phyloP scores from a whole-genome alignment of 345 rosid species.

The Cochlearia excelsa region DNA sequence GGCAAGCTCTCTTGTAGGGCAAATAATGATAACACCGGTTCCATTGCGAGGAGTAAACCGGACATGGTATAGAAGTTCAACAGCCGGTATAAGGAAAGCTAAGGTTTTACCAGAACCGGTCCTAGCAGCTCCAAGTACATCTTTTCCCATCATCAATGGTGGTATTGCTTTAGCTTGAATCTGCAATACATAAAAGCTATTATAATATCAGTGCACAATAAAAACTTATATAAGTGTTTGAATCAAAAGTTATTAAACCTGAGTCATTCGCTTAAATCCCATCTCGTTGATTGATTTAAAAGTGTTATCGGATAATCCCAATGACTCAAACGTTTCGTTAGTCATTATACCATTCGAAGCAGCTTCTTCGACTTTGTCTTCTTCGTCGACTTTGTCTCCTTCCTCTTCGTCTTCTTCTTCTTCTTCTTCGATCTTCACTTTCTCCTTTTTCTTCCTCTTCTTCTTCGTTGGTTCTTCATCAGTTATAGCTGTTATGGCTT shows the following conservation, averaged over 20 bases:
- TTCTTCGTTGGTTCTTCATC: conserved; percentile 33
- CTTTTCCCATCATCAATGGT: conserved; percentile 72
- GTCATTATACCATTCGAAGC: conserved; percentile 73
- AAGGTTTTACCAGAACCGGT: conserved; percentile 97
- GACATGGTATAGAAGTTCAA: conserved; percentile 66
- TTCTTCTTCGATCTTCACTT: conserved; percentile 16
- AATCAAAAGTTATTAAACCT: conserved; percentile 40
- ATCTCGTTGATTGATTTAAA: conserved; percentile 64
- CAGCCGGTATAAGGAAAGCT: conserved; percentile 87
- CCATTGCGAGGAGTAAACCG: conserved; percentile 79
- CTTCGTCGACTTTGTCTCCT: conserved; percentile 22
- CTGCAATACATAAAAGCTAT: conserved; percentile 33
- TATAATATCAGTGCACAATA: too few species aligned
- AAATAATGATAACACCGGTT: conserved; percentile 76
- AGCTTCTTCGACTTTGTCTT: conserved; percentile 24
- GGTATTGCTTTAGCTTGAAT: conserved; percentile 91
- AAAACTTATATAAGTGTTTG: too few species aligned
- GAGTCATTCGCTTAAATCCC: conserved; percentile 75
- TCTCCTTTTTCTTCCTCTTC: conserved; percentile 25
- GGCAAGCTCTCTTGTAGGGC: conserved; percentile 97
- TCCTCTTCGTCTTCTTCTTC: conserved; percentile 17
- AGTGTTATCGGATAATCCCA: conserved; percentile 68
- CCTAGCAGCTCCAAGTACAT: conserved; percentile 96
- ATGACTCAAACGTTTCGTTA: conserved; percentile 57
- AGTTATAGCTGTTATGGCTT: neutral